Evolutionary conservation across 495 filamentous ascomycete species (phyloP), one percentile per base, ranked within the genome.

Genomic region (Neurospora sp.): DNA sequence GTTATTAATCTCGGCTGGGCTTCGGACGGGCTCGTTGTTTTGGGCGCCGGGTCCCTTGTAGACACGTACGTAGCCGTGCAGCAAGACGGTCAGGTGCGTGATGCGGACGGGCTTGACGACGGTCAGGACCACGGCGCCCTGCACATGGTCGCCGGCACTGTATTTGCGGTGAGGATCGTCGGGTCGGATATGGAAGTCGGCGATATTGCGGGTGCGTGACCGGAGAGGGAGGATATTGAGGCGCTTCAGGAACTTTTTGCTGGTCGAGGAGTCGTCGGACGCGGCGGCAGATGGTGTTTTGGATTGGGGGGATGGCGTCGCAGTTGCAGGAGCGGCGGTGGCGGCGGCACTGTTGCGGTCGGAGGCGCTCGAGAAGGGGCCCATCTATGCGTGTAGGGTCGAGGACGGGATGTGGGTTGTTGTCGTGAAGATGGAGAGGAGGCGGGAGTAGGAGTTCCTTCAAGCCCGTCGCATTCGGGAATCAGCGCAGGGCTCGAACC

Each of bases 111-210:
- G 90, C 74, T 94, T 95, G 70, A 93, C 86, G 69, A 96, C 90
- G 69, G 91, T 93, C 71, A 98, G 84, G 37, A 94, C 84, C 1
- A 99, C 93, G 70, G 88, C 90, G 54, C 96, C 96, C 74, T 84
- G 84, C 18, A 90, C 87, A 73, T 87, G 80, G 62, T 90, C 88
- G 42, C 87, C 88, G 18, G 89, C 87, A 23, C 88, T 89, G 80
- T 98, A 97, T 70, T 93, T 90, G 71, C 93, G 91, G 85, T 96
- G 93, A 38, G 96, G 95, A 75, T 98, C 94, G 76, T 95, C 89
- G n/a, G 89, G 86, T 44, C 87, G 85, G 81, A 93, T 88, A 77
- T 95, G 90, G 82, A 93, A 97, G 78, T 97, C 94, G 77, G 90
- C 86, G 72, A 96, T 84, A 79, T 90, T 90, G 77, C 93, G 92